Evolutionary conservation across 2,329 filamentous ascomycete genomes (phyloP), one percentile per base, ranked within the genome.

Genomic region (Verticillium tricorpus): DNA sequence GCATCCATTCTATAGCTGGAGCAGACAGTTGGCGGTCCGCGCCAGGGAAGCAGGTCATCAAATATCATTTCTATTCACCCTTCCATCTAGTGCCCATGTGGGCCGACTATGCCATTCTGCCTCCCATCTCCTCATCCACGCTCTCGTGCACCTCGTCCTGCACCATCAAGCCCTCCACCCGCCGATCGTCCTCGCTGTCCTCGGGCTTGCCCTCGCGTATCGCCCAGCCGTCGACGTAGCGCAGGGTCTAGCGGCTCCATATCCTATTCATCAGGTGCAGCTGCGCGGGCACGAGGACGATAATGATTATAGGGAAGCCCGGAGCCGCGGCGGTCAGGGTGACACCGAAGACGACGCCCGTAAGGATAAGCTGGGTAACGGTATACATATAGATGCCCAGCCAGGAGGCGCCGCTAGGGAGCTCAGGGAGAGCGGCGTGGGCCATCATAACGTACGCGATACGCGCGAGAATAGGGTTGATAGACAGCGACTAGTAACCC

Each of bases 301-400:
- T 84, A 63, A 89, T 87, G 32, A 89, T 79, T 7, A 89, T 73
- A 1, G 87, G 86, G 65, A 89, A 89, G 0, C 81, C 85, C 0
- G 85, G 85, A 0, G 85, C 85, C 0, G 81, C 86, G 19, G 82
- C 79, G 0, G 85, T 89, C 59, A 89, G 76, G 0, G 86, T 89
- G 17, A 88, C 73, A 37, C 84, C 82, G 67, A 89, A 89, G n/a
- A 89, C 83, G 5, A 82, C 77, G 0, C 80, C 80, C 2, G 86
- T 87, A 54, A 86, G 72, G 2, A 83, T 65, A 25, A 89, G 80
- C 69, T 89, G 85, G 0, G 82, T 72, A 1, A 85, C 59, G 0
- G 86, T 89, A 71, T 85, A 89, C 9, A 76, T 72, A 67, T 89
- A 86, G 14, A 89, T 78, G 1, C 82, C 81, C 59, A 76, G 67